Evolutionary conservation across 176 grass and related monocot genomes (phyloP).

Genomic region (Bolboschoenus planiculmis): DNA sequence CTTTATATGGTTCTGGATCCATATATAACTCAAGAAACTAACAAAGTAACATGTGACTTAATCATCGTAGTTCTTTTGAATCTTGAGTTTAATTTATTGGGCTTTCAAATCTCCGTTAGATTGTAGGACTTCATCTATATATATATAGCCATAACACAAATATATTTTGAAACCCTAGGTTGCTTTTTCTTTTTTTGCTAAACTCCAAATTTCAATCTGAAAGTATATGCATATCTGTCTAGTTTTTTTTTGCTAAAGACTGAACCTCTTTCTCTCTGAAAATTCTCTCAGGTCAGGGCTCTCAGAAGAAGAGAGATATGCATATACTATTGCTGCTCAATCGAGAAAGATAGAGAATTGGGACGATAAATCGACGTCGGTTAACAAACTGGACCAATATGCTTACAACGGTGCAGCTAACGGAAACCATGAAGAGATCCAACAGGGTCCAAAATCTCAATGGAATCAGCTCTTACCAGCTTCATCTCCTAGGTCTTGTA

Average conservation of each 20-base stretch:
- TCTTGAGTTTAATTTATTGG: not conserved
- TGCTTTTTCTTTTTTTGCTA: not conserved
- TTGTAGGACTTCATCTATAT: too few species aligned
- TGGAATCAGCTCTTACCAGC: slow-evolving; percentile 50
- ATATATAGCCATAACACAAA: too few species aligned
- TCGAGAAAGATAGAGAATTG: slow-evolving; percentile 28
- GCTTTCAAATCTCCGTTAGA: too few species aligned
- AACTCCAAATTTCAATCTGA: not conserved
- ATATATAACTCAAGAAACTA: not conserved
- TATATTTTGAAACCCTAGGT: not conserved
- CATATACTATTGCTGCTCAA: slow-evolving; percentile 21
- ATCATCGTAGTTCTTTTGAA: not conserved
- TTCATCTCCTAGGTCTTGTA: slow-evolving; percentile 74
- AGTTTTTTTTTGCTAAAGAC: too few species aligned
- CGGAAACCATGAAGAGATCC: slow-evolving; percentile 41
- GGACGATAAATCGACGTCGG: slow-evolving; percentile 26
- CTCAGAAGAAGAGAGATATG: slow-evolving; percentile 46
- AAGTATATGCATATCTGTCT: too few species aligned
- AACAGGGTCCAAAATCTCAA: slow-evolving; percentile 34
- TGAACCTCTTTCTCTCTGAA: not conserved
- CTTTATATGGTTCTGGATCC: not conserved
- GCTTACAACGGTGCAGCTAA: slow-evolving; percentile 26
- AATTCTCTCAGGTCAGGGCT: slow-evolving; percentile 36
- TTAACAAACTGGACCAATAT: slow-evolving; percentile 26
- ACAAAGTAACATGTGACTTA: not conserved